Percentiles rank a stretch among this genome's conserved stretches.
Conservation (phyloP, 1,284 basidiomycete genomes). For the Apiotrichum akiyoshidainum region DNA sequence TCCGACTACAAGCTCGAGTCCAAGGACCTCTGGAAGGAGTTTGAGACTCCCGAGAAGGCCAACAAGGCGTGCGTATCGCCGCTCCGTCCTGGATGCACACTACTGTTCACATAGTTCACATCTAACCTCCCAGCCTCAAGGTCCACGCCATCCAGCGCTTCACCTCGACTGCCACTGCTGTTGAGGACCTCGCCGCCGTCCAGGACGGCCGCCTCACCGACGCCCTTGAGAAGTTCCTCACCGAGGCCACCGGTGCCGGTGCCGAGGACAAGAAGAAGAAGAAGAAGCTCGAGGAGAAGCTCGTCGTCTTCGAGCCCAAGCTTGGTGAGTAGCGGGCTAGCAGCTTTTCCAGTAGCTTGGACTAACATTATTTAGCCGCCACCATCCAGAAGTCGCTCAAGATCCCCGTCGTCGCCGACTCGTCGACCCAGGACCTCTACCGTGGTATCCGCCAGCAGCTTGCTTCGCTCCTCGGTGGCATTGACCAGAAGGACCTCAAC, state of each 20-base stretch:
- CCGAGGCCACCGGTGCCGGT: slow-evolving; percentile 69
- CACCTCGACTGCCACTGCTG: slow-evolving; percentile 92
- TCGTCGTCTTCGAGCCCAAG: slow-evolving; percentile 85
- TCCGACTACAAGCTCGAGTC: slow-evolving; percentile 84
- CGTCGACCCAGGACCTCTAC: slow-evolving; percentile 76
- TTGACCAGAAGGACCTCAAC: slow-evolving; percentile 91
- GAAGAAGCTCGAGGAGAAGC: slow-evolving; percentile 75
- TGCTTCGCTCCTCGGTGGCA: slow-evolving; percentile 76
- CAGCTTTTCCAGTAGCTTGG: neutral
- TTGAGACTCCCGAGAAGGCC: slow-evolving; percentile 84
- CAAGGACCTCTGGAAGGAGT: slow-evolving; percentile 84
- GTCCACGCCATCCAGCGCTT: slow-evolving; percentile 94
- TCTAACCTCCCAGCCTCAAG: slow-evolving; percentile 64
- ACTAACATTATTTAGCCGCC: slow-evolving; percentile 57
- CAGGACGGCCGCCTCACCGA: slow-evolving; percentile 92
- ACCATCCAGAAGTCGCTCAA: slow-evolving; percentile 91
- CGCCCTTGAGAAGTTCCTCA: slow-evolving; percentile 87
- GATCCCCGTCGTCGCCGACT: slow-evolving; percentile 75
- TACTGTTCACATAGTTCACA: neutral
- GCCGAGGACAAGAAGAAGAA: slow-evolving; percentile 55
- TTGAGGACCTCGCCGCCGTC: slow-evolving; percentile 93
- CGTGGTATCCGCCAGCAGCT: slow-evolving; percentile 92
- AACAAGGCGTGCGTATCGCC: slow-evolving; percentile 73
- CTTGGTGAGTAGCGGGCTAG: slow-evolving; percentile 62
- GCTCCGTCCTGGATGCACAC: neutral